Percentiles rank a stretch among this genome's conserved stretches.
Conservation (phyloP, 202 grass and related monocot genomes). For the Panicum virgatum region DNA sequence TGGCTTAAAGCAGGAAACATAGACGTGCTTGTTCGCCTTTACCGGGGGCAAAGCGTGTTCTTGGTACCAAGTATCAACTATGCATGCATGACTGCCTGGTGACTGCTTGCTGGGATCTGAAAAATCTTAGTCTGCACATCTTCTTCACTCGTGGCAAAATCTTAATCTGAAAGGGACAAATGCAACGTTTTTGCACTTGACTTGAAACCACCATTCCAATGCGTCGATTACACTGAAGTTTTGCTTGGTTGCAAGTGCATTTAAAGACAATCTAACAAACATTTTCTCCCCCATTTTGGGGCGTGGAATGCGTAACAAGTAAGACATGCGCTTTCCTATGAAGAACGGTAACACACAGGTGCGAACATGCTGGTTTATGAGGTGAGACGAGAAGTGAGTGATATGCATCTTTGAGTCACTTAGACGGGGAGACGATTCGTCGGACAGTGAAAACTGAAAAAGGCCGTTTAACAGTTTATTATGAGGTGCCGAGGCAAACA, state of each 20-base stretch:
- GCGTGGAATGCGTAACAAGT: neutral
- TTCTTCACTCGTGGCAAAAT: neutral
- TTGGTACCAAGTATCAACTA: neutral
- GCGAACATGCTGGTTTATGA: neutral
- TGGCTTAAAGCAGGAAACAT: constrained; percentile 32
- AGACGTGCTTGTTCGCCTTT: constrained; percentile 1
- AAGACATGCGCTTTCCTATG: neutral
- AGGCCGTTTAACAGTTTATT: neutral
- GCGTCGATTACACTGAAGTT: neutral
- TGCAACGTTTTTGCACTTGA: neutral
- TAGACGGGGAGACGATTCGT: neutral
- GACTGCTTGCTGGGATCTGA: neutral
- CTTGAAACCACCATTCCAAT: neutral
- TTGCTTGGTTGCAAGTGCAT: neutral
- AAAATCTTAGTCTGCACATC: neutral
- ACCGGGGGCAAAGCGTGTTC: neutral
- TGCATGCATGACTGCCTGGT: neutral
- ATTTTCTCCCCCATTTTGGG: neutral
- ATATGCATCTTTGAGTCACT: constrained; percentile 17
- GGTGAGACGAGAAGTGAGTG: neutral
- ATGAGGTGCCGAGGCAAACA: neutral
- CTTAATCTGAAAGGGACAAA: neutral
- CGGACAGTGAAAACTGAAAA: neutral
- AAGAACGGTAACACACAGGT: neutral
- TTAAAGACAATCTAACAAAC: neutral